Evolutionary conservation across 2,329 filamentous ascomycete species (phyloP).

Genomic region (Fusarium ramigenum): DNA sequence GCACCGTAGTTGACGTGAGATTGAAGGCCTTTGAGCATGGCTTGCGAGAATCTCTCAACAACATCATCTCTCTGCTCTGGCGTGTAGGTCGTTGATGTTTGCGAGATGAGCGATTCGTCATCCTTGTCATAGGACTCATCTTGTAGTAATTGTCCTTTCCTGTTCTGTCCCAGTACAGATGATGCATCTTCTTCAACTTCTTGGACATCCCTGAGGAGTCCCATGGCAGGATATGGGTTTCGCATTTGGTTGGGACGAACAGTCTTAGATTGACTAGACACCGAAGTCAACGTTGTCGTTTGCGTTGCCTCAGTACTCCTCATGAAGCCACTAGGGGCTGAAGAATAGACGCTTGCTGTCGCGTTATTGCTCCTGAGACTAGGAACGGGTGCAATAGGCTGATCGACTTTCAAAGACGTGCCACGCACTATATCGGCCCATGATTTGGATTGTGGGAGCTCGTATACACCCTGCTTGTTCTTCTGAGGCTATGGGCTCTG

Average conservation of each 20-base stretch:
- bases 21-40: neutral
- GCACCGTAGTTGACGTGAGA: neutral
- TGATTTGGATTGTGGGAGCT: fast-evolving
- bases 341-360: neutral
- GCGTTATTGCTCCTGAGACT: neutral
- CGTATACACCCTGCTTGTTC: fast-evolving
- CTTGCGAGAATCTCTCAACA: neutral
- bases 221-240: neutral
- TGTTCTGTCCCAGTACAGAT: neutral
- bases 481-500: neutral
- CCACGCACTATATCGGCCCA: neutral
- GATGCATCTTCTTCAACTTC: neutral
- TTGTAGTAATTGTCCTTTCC: fast-evolving
- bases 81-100: neutral
- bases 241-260: neutral
- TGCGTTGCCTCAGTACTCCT: neutral
- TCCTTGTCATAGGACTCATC: fast-evolving
- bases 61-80: neutral
- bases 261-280: neutral
- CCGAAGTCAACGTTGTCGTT: neutral
- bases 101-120: neutral
- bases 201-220: neutral
- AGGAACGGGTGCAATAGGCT: neutral
- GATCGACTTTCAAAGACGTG: neutral
- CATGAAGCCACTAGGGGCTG: neutral